phyloP scores from a whole-genome alignment of 176 grass and related monocot species.

The Zea mays region DNA sequence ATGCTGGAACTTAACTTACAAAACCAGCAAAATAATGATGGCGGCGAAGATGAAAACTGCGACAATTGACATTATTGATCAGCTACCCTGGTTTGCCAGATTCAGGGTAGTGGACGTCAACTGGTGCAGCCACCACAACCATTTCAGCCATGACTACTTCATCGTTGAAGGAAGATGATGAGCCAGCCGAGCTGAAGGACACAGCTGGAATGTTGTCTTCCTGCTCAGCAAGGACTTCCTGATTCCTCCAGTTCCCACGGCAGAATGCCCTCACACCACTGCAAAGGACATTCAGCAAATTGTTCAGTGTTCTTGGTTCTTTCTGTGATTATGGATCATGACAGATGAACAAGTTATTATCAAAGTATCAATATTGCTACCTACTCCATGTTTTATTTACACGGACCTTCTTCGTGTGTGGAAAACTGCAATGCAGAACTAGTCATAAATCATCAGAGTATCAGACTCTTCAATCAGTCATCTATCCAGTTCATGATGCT shows the following conservation, averaged over 20 bases:
- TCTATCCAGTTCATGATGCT: constrained; percentile 10
- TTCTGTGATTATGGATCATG: not conserved
- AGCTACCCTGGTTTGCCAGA: not conserved
- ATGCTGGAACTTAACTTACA: constrained; percentile 46
- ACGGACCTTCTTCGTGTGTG: not conserved
- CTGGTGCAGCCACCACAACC: constrained; percentile 42
- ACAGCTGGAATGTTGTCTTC: constrained; percentile 32
- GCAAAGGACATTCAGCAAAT: constrained; percentile 42
- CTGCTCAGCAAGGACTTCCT: constrained; percentile 56
- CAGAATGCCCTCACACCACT: constrained; percentile 71
- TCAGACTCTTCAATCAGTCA: not conserved
- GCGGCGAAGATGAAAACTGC: not conserved
- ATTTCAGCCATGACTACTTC: constrained; percentile 68
- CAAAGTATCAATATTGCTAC: not conserved
- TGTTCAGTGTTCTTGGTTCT: constrained; percentile 7
- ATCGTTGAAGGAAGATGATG: constrained; percentile 40
- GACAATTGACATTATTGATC: constrained; percentile 19
- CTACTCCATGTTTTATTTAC: not conserved
- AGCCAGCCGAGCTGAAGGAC: constrained; percentile 33
- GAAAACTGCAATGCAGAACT: not conserved
- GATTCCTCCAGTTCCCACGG: constrained; percentile 53
- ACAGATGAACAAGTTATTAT: not conserved
- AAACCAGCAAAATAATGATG: constrained; percentile 23
- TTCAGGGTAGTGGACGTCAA: constrained; percentile 37
- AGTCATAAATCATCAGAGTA: not conserved